Evolutionary conservation across 305 asterid species (phyloP), one percentile per base, ranked within the genome.

Genomic region (Fraxinus sp.): DNA sequence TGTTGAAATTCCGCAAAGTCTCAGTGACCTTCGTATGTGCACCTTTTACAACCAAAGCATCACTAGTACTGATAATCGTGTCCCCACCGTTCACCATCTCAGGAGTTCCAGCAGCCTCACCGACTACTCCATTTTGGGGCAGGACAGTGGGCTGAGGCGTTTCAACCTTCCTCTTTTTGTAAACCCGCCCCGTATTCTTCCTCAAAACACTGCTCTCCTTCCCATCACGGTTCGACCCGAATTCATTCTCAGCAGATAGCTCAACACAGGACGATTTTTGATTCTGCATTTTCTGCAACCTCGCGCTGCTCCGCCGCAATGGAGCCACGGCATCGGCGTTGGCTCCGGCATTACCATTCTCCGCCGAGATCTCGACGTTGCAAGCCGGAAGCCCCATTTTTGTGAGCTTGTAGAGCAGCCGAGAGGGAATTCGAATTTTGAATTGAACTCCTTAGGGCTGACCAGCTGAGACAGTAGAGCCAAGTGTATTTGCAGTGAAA

Each of bases 1-100:
- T 89, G 75, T 90, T 90, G 52, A 87, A 90, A 3, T 43, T 64
- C 3, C 93, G 85, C 0, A 90, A 75, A 0, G 93, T 89, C 14
- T 86, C 88, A 0, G 80, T 90, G 7, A 87, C 93, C 80, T 16
- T 49, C 3, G 87, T 68, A 1, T 78, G 16, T 3, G 35, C 83
- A 14, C 85, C 79, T 49, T 41, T 84, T 77, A 62, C 90, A 33
- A 35, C 82, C 16, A 20, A 24, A 66, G 74, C 36, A 14, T 66
- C 74, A 26, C 35, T 66, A 11, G 37, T 2, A 26, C 35, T 66
- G 28, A 66, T 66, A 43, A 43, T 43, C 36, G 36, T 26, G 7
- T 8, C 74, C 6, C 35, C 36, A 66, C 18, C 74, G 32, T 28
- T 28, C 36, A 28, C 74, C 74, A 11, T 3, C 16, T 7, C 74